Evolutionary conservation across 2,329 filamentous ascomycete genomes (phyloP).

Genomic region (Cladobotryum mycophilum): DNA sequence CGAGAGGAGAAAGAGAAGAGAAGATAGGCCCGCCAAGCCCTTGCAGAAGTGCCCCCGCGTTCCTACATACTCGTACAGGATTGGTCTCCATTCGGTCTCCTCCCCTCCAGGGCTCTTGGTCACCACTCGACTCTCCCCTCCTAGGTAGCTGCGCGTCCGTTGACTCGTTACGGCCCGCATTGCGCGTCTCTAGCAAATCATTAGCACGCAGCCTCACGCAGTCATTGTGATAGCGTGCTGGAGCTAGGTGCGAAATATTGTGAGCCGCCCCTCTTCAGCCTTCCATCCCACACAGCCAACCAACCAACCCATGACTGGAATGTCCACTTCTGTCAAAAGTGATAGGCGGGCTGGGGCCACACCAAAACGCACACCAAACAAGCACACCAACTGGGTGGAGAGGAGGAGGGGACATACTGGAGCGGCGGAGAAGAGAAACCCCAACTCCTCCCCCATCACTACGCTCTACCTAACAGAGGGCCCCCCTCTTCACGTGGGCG

Average conservation of each 20-base stretch:
- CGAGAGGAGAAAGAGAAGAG: not conserved
- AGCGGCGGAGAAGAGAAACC: too few relatives aligned
- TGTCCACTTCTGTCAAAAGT: not conserved
- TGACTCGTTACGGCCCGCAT: not conserved
- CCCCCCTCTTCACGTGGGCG: constrained; percentile 19
- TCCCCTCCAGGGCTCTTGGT: too few relatives aligned
- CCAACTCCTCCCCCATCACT: not conserved
- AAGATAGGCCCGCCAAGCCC: not conserved
- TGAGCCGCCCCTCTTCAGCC: not conserved
- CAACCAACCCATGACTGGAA: not conserved
- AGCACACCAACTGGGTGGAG: not conserved
- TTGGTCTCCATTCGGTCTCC: not conserved
- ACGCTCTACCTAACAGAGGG: constrained; percentile 11
- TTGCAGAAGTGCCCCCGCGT: not conserved
- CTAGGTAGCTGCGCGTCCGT: not conserved
- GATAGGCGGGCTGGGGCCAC: not conserved
- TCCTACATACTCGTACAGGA: not conserved
- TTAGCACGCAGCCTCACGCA: not conserved
- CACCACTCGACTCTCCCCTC: not conserved
- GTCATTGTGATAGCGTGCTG: not conserved
- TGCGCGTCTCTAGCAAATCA: not conserved
- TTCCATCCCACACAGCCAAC: not conserved
- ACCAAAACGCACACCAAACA: not conserved
- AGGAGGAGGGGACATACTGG: not conserved
- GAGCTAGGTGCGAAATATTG: not conserved